Base-by-base conservation (phyloP, 2,329 filamentous ascomycete species). In the Furcasterigmium furcatum region DNA sequence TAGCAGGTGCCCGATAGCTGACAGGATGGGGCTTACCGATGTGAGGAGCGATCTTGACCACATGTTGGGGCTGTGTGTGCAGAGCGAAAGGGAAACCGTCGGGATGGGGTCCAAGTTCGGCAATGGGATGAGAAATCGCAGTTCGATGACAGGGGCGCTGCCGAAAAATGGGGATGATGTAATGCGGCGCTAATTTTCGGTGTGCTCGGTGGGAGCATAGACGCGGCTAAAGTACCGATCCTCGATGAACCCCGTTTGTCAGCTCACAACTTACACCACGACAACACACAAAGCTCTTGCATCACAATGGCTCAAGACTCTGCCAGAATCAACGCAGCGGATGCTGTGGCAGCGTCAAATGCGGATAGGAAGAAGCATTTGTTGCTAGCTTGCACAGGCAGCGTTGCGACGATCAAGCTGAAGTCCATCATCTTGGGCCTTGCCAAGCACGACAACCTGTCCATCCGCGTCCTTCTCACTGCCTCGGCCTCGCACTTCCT, bases 391-490 rank as follows among this genome's bases (percentile, higher is more conserved):
- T 41, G 41, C 39, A 49, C 25, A 16, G 50, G 50, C 22, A 46
- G 45, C 1, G 50, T 51, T 2, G 91, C 91, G 13, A 90, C 88
- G 7, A 95, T 96, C 59, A 96, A 96, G 61, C 70, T 90, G 3
- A 82, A 82, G 2, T 71, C 78, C 32, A 88, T 91, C 53, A 72
- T 86, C 48, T 58, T 67, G 16, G 74, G 82, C 2, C 76, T 91
- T 4, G 73, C 67, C 14, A 55, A 60, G 38, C 74, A 55, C 57
- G 61, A 52, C 59, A 76, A 68, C 40, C 72, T 96, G 46, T 90
- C 88, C 9, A 90, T 97, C 62, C 87, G 91, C n/a, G 70, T 97
- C 44, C 71, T 97, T 48, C 76, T 97, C 48, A 95, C 91, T 4
- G 66, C 78, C 25, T 82, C 85, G 2, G 88, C 92, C 0, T 68